Percentiles rank a stretch among this genome's conserved stretches.
These are phyloP conservation scores for Colletotrichum tropicicola DNA, from an alignment of 2,329 filamentous ascomycete species.

Conservation along the genomic window DNA sequence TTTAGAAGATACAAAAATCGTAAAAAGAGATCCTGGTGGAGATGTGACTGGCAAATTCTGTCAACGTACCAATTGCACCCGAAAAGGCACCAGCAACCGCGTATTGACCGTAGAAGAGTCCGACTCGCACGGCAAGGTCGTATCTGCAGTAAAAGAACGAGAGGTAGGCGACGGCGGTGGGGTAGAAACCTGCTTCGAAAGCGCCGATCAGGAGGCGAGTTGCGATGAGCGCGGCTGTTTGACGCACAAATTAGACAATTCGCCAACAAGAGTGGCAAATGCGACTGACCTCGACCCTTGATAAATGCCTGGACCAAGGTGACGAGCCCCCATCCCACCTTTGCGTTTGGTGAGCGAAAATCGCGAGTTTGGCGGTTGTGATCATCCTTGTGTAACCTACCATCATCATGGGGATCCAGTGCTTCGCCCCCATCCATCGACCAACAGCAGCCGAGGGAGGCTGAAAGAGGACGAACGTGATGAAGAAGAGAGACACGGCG, in stretches of 20 bases:
- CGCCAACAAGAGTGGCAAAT: background rate
- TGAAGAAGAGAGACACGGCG: slow-evolving; percentile 65
- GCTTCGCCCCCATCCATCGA: slow-evolving; percentile 52
- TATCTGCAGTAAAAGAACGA: slow-evolving; percentile 66
- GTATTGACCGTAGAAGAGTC: slow-evolving; percentile 65
- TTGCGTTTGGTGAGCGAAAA: slow-evolving; percentile 52
- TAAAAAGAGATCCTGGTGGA: background rate
- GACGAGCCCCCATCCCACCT: slow-evolving; percentile 39
- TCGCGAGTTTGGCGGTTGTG: slow-evolving; percentile 34
- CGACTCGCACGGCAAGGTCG: slow-evolving; percentile 63
- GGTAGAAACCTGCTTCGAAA: slow-evolving; percentile 63
- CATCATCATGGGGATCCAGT: slow-evolving; percentile 68
- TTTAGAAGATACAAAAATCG: too few relatives aligned
- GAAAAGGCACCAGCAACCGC: slow-evolving; percentile 65
- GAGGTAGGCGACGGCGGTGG: slow-evolving; percentile 66
- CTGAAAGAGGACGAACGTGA: slow-evolving; percentile 66
- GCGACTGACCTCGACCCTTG: slow-evolving; percentile 34
- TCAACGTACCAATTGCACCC: slow-evolving; percentile 50
- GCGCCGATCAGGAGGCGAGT: slow-evolving; percentile 35
- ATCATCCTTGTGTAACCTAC: slow-evolving; percentile 55
- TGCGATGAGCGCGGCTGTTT: slow-evolving; percentile 33
- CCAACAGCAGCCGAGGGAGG: slow-evolving; percentile 58
- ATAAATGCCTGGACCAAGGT: slow-evolving; percentile 42
- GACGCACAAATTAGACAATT: slow-evolving; percentile 1
- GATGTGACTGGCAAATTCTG: too few relatives aligned